Evolutionary conservation across 2,329 filamentous ascomycete genomes (phyloP).

Genomic region (Fusarium concolor): DNA sequence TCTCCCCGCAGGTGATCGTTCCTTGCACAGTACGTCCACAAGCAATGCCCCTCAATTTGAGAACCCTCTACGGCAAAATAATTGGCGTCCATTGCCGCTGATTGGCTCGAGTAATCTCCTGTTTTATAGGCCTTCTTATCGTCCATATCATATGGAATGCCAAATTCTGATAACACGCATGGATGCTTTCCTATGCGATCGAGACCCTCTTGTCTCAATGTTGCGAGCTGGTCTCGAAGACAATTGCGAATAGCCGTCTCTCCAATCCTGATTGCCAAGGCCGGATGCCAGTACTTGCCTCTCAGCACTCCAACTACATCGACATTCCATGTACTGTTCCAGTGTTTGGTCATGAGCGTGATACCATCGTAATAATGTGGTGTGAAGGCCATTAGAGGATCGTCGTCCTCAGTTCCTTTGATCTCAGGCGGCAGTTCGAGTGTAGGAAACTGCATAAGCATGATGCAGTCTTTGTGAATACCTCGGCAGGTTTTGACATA

Average conservation of each 20-base stretch:
- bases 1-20: slow-evolving; percentile 93
- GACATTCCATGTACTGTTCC: slow-evolving; percentile 97
- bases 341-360: slow-evolving; percentile 97
- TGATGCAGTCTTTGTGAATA: slow-evolving; percentile 82
- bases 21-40: slow-evolving; percentile 87
- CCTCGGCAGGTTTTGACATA: slow-evolving; percentile 80
- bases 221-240: slow-evolving; percentile 86
- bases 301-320: slow-evolving; percentile 93
- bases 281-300: slow-evolving; percentile 87
- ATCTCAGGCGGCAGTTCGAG: slow-evolving; percentile 90
- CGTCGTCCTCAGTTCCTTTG: slow-evolving; percentile 89
- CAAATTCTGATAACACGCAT: slow-evolving; percentile 92
- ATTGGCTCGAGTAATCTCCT: slow-evolving; percentile 93
- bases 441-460: slow-evolving; percentile 92
- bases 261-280: slow-evolving; percentile 91
- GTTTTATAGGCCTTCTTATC: slow-evolving; percentile 95
- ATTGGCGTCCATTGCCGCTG: slow-evolving; percentile 93
- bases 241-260: slow-evolving; percentile 95
- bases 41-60: slow-evolving; percentile 82
- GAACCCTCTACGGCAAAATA: slow-evolving; percentile 92
- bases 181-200: slow-evolving; percentile 90
- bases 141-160: slow-evolving; percentile 99
- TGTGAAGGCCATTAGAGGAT: slow-evolving; percentile 89
- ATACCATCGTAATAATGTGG: slow-evolving; percentile 98
- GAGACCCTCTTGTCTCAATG: slow-evolving; percentile 86